A percentile compares a stretch with the other conserved stretches of the same genome.
Evolutionary conservation across 768 basidiomycete species (phyloP).

Genomic region (Hysterangium stoloniferum): DNA sequence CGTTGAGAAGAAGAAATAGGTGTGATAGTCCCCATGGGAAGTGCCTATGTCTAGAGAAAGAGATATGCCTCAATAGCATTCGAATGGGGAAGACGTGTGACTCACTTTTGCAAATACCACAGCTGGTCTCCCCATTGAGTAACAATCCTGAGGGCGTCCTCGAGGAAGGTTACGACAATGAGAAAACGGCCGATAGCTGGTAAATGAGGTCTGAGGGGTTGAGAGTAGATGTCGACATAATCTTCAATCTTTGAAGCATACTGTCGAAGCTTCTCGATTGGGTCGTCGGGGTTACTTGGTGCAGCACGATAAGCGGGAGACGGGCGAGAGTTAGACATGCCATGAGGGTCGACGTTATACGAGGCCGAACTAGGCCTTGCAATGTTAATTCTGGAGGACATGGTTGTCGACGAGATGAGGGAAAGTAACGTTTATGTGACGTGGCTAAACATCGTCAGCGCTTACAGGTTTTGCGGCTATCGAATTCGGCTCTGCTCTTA

Average conservation of each 20-base stretch:
- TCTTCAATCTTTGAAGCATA: conserved; percentile 81
- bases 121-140: conserved; percentile 97
- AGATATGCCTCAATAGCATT: not conserved
- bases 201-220: conserved; percentile 89
- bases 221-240: conserved; percentile 82
- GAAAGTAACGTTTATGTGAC: not conserved
- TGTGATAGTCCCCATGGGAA: conserved; percentile 97
- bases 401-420: not conserved
- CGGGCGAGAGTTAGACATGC: conserved; percentile 67
- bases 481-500: too few species aligned
- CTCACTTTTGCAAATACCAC: conserved; percentile 95
- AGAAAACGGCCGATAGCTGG: conserved; percentile 93
- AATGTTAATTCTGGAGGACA: conserved; percentile 72
- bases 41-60: conserved; percentile 65
- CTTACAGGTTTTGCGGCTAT: not conserved
- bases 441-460: conserved; percentile 1
- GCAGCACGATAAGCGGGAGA: conserved; percentile 64
- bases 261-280: conserved; percentile 65
- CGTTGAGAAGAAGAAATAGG: conserved; percentile 84
- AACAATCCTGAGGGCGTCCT: conserved; percentile 89
- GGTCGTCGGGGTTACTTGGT: conserved; percentile 61
- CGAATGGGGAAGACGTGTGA: conserved; percentile 11
- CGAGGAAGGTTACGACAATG: conserved; percentile 96
- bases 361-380: conserved; percentile 54
- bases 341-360: conserved; percentile 70